phyloP scores from a whole-genome alignment of 257 asterid genomes.

The Penstemon davidsonii region DNA sequence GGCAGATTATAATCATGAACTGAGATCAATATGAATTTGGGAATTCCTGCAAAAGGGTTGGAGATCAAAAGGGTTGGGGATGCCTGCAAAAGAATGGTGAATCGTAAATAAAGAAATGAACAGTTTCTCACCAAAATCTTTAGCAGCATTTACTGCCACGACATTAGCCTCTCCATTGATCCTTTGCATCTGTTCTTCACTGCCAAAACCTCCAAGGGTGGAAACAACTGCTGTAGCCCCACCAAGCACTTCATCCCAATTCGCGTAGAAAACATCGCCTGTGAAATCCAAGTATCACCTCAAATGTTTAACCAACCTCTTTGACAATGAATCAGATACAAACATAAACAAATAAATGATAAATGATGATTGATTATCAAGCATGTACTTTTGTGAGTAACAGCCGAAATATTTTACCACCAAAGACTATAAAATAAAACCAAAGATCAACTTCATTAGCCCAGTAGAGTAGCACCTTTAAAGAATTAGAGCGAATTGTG shows the following conservation, averaged over 20 bases:
- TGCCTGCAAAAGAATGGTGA: background rate
- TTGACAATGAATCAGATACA: conserved; percentile 4
- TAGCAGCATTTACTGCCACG: conserved; percentile 90
- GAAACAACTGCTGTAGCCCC: conserved; percentile 95
- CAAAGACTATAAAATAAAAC: conserved; percentile 1
- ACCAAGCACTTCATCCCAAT: conserved; percentile 87
- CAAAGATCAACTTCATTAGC: background rate
- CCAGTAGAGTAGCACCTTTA: background rate
- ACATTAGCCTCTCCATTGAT: conserved; percentile 97
- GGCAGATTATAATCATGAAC: conserved; percentile 98
- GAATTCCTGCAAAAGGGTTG: conserved; percentile 58
- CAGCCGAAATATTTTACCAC: background rate
- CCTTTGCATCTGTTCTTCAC: conserved; percentile 92
- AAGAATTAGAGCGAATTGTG: background rate
- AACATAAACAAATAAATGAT: background rate
- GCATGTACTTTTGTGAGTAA: background rate
- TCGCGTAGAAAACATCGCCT: conserved; percentile 94
- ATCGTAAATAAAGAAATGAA: conserved; percentile 5
- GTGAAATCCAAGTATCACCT: conserved; percentile 29
- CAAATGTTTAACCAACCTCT: background rate
- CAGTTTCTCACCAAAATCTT: conserved; percentile 70
- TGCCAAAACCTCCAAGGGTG: conserved; percentile 96
- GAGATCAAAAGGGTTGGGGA: background rate
- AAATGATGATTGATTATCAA: background rate
- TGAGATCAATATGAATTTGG: conserved; percentile 87